phyloP scores from a whole-genome alignment of 164 flowering plant genomes.

The Stephania yunnanensis region DNA sequence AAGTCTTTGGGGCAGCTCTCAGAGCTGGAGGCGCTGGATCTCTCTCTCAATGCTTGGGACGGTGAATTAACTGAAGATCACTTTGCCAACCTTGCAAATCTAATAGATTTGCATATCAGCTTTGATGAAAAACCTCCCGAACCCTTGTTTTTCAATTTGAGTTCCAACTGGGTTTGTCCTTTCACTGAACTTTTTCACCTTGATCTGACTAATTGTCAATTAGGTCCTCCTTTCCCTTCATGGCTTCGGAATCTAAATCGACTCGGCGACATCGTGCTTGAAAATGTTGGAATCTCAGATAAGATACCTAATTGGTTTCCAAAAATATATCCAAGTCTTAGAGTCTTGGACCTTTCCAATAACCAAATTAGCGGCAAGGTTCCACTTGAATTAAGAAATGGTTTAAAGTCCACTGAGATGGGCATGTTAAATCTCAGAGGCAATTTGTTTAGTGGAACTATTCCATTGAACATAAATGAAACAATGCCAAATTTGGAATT shows the following conservation, averaged over 20 bases:
- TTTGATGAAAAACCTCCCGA: background rate
- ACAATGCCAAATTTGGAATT: too few relatives aligned
- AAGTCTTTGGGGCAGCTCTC: too few relatives aligned
- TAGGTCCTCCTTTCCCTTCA: conserved; percentile 10
- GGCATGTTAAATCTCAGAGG: too few relatives aligned
- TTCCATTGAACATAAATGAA: background rate
- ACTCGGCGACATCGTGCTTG: background rate
- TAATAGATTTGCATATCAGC: background rate
- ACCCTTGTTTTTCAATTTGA: conserved; percentile 11
- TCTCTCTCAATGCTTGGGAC: too few relatives aligned
- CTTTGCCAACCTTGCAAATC: conserved; percentile 6
- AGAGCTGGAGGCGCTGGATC: too few relatives aligned
- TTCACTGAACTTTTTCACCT: conserved; percentile 1
- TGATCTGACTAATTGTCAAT: background rate
- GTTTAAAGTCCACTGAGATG: too few relatives aligned
- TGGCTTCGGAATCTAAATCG: conserved; percentile 9
- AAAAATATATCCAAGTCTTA: background rate
- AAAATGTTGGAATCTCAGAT: conserved; percentile 10
- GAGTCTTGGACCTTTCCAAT: conserved; percentile 5
- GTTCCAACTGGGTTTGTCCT: conserved; percentile 20
- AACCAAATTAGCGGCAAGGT: background rate
- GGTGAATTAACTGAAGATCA: conserved; percentile 20
- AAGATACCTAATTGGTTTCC: conserved; percentile 11
- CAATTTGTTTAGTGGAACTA: too few relatives aligned
- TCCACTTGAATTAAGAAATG: too few relatives aligned